These are phyloP conservation scores for Pleurotus eryngii DNA, from an alignment of 768 basidiomycete genomes.

Conservation along the genomic window DNA sequence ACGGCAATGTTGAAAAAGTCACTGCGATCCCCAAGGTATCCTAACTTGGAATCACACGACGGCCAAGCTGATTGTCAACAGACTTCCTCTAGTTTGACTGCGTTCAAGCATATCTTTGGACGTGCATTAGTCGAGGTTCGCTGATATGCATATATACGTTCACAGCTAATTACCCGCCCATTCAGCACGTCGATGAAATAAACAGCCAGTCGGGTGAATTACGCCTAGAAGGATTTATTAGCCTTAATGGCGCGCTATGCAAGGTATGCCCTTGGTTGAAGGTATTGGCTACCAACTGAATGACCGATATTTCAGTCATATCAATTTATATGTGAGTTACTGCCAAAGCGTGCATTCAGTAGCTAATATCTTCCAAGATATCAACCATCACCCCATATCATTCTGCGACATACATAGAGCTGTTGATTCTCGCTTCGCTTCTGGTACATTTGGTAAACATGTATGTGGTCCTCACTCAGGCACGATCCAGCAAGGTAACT, in stretches of 20 bases:
- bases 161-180: not conserved
- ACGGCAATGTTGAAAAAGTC: constrained; percentile 36
- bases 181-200: constrained; percentile 71
- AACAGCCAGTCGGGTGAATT: constrained; percentile 44
- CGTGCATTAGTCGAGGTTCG: constrained; percentile 65
- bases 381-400: constrained; percentile 74
- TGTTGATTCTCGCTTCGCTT: constrained; percentile 63
- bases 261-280: constrained; percentile 45
- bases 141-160: constrained; percentile 4
- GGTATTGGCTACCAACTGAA: constrained; percentile 13
- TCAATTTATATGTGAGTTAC: constrained; percentile 78
- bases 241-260: constrained; percentile 68
- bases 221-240: constrained; percentile 79
- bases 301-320: constrained; percentile 48
- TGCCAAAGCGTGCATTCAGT: not conserved
- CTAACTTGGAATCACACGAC: constrained; percentile 8
- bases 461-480: constrained; percentile 34
- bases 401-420: constrained; percentile 63
- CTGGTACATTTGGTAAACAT: constrained; percentile 72
- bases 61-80: constrained; percentile 22
- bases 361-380: constrained; percentile 41
- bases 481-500: not conserved
- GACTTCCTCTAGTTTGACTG: constrained; percentile 60
- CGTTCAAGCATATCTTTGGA: constrained; percentile 77
- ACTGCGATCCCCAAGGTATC: constrained; percentile 66